Conservation (phyloP, 441 rosid species). For the Pelargonium australe region DNA sequence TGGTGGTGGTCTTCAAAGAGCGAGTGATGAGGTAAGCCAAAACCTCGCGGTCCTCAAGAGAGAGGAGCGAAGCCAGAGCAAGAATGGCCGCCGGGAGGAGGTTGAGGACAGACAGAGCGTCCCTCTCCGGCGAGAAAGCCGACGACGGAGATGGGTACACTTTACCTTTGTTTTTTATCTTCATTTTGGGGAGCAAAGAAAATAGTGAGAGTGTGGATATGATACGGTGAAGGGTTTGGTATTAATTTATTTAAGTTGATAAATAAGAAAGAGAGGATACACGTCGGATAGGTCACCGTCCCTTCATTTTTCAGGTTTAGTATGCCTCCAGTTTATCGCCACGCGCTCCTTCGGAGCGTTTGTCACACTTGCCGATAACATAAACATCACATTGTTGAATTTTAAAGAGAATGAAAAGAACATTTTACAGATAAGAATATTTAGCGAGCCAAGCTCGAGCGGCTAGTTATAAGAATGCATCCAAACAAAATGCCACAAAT, state of each 20-base stretch:
- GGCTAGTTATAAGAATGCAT: no score
- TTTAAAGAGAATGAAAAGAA: no score
- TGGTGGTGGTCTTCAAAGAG: constrained; percentile 42
- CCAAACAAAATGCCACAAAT: no score
- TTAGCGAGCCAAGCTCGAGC: no score
- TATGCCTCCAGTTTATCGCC: not conserved
- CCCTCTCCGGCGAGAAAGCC: constrained; percentile 21
- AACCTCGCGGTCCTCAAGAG: constrained; percentile 66
- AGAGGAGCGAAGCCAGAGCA: constrained; percentile 52
- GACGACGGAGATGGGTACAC: constrained; percentile 57
- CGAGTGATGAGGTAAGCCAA: constrained; percentile 74
- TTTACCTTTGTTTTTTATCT: constrained; percentile 82
- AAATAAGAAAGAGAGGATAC: constrained; percentile 5
- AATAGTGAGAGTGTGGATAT: not conserved
- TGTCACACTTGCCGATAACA: not conserved
- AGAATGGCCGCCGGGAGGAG: constrained; percentile 69
- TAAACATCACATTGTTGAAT: no score
- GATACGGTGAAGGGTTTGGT: not conserved
- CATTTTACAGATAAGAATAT: no score
- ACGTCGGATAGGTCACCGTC: constrained; percentile 13
- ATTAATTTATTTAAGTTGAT: constrained; percentile 2
- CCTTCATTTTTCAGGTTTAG: constrained; percentile 21
- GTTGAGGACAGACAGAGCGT: constrained; percentile 39
- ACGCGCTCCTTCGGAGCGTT: constrained; percentile 17
- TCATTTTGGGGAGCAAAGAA: constrained; percentile 29